Conservation (phyloP, 805 yeast species). For the Saccharomycopsis capsularis region DNA sequence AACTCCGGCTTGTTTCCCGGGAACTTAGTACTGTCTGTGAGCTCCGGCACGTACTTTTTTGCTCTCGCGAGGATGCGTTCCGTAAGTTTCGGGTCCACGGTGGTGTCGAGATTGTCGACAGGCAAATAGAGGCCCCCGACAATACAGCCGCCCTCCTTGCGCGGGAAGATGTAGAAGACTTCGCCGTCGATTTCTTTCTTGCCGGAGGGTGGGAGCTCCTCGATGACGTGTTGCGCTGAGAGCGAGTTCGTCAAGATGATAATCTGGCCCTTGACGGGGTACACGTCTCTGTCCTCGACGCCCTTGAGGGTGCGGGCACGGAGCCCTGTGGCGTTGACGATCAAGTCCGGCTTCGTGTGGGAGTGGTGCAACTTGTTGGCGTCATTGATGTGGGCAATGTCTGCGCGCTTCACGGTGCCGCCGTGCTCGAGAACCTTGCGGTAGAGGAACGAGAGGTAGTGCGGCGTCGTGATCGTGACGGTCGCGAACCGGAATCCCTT, state of each 20-base stretch:
- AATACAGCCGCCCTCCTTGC: conserved; percentile 66
- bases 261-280: conserved; percentile 57
- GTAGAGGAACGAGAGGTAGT: conserved; percentile 48
- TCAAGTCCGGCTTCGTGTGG: conserved; percentile 37
- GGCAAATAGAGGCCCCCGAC: conserved; percentile 46
- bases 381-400: conserved; percentile 39
- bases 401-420: conserved; percentile 37
- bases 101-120: conserved; percentile 27
- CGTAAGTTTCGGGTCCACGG: conserved; percentile 38
- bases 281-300: conserved; percentile 37
- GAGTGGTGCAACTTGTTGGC: conserved; percentile 38
- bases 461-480: conserved; percentile 51
- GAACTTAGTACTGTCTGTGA: conserved; percentile 26
- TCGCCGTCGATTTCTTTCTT: conserved; percentile 36
- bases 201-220: conserved; percentile 25
- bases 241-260: conserved; percentile 42
- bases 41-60: conserved; percentile 27
- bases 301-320: conserved; percentile 39
- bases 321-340: conserved; percentile 55
- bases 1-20: conserved; percentile 31
- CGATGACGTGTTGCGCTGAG: conserved; percentile 31
- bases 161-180: conserved; percentile 54
- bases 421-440: conserved; percentile 41
- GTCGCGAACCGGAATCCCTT: conserved; percentile 46
- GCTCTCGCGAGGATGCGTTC: conserved; percentile 44